These are phyloP conservation scores for Odontarrhena argentea DNA, from an alignment of 345 rosid genomes.

Conservation along the genomic window DNA sequence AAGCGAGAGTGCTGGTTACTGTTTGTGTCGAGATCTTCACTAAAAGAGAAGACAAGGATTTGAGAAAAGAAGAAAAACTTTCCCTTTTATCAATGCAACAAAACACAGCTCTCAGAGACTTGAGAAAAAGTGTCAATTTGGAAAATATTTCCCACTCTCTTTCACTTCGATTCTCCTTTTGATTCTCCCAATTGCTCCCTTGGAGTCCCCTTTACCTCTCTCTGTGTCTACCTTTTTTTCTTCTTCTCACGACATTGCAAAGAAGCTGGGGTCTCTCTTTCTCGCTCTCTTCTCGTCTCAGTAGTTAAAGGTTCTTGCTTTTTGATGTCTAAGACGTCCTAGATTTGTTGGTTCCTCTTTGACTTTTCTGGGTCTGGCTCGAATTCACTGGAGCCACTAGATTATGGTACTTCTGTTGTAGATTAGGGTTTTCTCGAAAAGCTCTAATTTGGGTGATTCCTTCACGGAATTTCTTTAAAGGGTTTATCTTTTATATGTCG, in stretches of 20 bases:
- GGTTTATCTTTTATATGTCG: slow-evolving; percentile 22
- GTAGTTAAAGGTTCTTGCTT: slow-evolving; percentile 22
- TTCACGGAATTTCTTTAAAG: slow-evolving; percentile 14
- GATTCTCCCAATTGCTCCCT: slow-evolving; percentile 25
- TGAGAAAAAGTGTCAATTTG: slow-evolving; percentile 47
- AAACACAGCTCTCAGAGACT: slow-evolving; percentile 34
- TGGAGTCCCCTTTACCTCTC: neutral
- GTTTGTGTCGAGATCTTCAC: slow-evolving; percentile 39
- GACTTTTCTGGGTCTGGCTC: slow-evolving; percentile 45
- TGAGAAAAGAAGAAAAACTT: slow-evolving; percentile 41
- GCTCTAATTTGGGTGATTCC: slow-evolving; percentile 28
- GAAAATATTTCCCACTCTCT: slow-evolving; percentile 39
- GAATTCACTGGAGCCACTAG: slow-evolving; percentile 38
- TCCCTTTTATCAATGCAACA: slow-evolving; percentile 64
- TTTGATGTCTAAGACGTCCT: slow-evolving; percentile 19
- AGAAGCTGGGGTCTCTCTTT: slow-evolving; percentile 23
- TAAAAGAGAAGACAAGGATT: slow-evolving; percentile 18
- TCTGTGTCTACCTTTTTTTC: slow-evolving; percentile 11
- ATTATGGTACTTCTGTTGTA: slow-evolving; percentile 25
- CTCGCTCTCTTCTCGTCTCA: slow-evolving; percentile 14
- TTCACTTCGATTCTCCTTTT: slow-evolving; percentile 45
- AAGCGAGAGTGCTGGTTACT: slow-evolving; percentile 33
- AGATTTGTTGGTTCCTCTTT: slow-evolving; percentile 34
- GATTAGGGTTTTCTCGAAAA: slow-evolving; percentile 31
- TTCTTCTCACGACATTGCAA: slow-evolving; percentile 1